A percentile compares a stretch with the other conserved stretches of the same genome.
Conservation (phyloP, 164 flowering plant species). For the Cinnamomum micranthum region DNA sequence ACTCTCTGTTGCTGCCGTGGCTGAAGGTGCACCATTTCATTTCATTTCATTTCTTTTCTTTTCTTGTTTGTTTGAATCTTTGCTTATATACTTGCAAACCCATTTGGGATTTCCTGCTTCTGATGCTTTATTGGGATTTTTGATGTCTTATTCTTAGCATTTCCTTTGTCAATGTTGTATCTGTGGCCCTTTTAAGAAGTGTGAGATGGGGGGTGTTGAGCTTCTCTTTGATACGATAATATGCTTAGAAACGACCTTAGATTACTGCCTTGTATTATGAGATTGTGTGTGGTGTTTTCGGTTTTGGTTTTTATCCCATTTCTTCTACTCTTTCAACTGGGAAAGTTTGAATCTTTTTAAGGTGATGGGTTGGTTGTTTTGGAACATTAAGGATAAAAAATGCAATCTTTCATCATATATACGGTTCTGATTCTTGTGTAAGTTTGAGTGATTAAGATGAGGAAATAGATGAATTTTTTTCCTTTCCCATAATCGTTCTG, state of each 20-base stretch:
- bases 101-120: background rate
- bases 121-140: background rate
- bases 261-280: too few species aligned
- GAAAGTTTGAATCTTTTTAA: slow-evolving; percentile 1
- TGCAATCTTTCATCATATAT: too few species aligned
- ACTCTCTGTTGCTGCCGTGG: background rate
- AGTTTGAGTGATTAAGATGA: too few species aligned
- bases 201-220: background rate
- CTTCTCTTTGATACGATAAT: background rate
- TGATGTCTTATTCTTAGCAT: background rate
- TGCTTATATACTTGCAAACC: background rate
- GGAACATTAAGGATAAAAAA: background rate
- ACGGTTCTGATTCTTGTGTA: too few species aligned
- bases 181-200: background rate
- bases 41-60: background rate
- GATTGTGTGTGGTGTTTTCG: background rate
- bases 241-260: background rate
- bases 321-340: background rate
- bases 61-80: background rate
- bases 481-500: too few species aligned
- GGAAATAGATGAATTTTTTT: too few species aligned
- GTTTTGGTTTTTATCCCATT: background rate
- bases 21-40: background rate
- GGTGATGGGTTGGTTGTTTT: background rate
- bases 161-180: background rate